Evolutionary conservation across 805 yeast species (phyloP).

Genomic region (Candida ascalaphidarum): DNA sequence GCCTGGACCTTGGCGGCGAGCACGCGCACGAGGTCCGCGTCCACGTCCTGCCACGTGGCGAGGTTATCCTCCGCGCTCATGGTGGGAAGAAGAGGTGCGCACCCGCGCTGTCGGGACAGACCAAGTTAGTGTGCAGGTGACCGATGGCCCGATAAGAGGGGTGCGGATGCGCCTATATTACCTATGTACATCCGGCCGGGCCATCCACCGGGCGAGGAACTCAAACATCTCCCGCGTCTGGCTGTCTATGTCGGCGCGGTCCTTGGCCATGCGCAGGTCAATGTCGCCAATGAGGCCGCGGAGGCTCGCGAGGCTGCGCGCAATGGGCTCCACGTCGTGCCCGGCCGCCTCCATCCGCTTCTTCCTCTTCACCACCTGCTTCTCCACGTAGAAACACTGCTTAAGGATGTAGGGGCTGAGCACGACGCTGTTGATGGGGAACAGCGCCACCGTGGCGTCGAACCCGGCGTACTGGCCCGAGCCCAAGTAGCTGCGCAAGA

Average conservation of each 20-base stretch:
- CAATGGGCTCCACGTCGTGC: slow-evolving; percentile 1
- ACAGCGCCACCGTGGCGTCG: slow-evolving; percentile 12
- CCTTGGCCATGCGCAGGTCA: slow-evolving; percentile 20
- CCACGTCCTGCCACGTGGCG: too few species aligned
- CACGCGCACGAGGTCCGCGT: too few species aligned
- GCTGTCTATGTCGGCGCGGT: slow-evolving; percentile 16
- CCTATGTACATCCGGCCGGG: slow-evolving; percentile 2
- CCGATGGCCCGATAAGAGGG: slow-evolving; percentile 1
- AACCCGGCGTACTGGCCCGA: slow-evolving; percentile 12
- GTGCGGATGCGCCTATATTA: too few species aligned
- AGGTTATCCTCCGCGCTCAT: too few species aligned
- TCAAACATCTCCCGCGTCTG: slow-evolving; percentile 12
- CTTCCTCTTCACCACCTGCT: slow-evolving; percentile 9
- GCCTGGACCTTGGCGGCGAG: slow-evolving; percentile 18
- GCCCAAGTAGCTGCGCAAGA: slow-evolving; percentile 14
- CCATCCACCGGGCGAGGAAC: slow-evolving; percentile 19
- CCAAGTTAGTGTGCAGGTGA: slow-evolving; percentile 11
- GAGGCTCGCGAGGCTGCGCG: slow-evolving; percentile 7
- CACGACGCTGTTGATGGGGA: slow-evolving; percentile 21
- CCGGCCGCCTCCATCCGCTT: slow-evolving; percentile 2
- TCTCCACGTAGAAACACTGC: slow-evolving; percentile 24
- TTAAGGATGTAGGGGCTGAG: slow-evolving; percentile 25
- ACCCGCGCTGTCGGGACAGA: slow-evolving; percentile 9
- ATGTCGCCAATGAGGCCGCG: slow-evolving; percentile 29
- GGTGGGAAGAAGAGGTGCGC: too few species aligned